Percentiles rank a stretch among this genome's conserved stretches.
These are phyloP conservation scores for Starmera amethionina DNA, from an alignment of 805 yeast species.

Conservation along the genomic window DNA sequence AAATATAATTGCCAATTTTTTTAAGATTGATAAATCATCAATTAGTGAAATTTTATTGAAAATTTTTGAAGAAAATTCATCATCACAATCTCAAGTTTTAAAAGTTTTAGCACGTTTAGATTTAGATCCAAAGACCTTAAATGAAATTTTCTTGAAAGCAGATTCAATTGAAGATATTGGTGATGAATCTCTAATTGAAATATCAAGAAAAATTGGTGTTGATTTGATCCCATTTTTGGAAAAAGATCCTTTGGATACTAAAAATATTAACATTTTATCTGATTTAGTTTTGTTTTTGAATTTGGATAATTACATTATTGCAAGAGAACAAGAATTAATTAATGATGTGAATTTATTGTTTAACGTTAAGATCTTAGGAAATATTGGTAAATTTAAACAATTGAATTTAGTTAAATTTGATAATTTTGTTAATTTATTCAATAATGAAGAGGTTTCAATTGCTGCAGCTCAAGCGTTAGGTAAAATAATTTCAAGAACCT, in stretches of 20 bases:
- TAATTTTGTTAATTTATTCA: slow-evolving; percentile 25
- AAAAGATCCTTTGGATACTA: slow-evolving; percentile 7
- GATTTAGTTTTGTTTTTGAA: slow-evolving; percentile 15
- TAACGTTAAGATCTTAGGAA: slow-evolving; percentile 38
- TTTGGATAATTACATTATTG: slow-evolving; percentile 11
- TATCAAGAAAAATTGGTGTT: slow-evolving; percentile 17
- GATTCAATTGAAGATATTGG: slow-evolving; percentile 16
- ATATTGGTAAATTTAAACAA: slow-evolving; percentile 29
- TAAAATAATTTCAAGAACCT: slow-evolving; percentile 31
- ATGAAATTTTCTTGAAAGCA: slow-evolving; percentile 13
- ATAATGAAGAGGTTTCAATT: slow-evolving; percentile 27
- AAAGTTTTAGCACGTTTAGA: slow-evolving; percentile 14
- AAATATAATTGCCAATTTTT: slow-evolving; percentile 10
- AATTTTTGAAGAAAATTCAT: slow-evolving; percentile 7
- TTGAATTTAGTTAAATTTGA: slow-evolving; percentile 23
- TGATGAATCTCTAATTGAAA: slow-evolving; percentile 15
- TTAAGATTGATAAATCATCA: slow-evolving; percentile 9
- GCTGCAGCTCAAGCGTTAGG: slow-evolving; percentile 49
- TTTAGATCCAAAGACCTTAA: slow-evolving; percentile 9
- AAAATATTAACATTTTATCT: slow-evolving; percentile 15
- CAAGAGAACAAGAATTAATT: slow-evolving; percentile 12
- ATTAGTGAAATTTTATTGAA: slow-evolving; percentile 11
- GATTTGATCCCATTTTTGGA: slow-evolving; percentile 17
- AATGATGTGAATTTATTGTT: slow-evolving; percentile 19
- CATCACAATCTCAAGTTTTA: slow-evolving; percentile 14